phyloP scores from a whole-genome alignment of 306 rosid genomes.

The Carpinus fangiana region DNA sequence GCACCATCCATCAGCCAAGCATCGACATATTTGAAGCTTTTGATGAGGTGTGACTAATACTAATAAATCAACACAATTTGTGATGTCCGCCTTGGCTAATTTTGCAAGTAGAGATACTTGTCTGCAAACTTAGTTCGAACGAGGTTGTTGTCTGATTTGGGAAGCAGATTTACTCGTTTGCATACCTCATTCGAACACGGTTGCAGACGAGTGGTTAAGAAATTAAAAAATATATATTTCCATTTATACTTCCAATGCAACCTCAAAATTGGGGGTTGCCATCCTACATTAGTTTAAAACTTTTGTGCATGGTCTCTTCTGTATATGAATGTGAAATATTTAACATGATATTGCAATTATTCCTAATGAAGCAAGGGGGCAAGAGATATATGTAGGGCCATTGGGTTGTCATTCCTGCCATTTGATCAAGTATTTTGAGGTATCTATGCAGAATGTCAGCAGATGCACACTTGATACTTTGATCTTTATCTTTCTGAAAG shows the following conservation, averaged over 20 bases:
- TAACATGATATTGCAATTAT: constrained; percentile 30
- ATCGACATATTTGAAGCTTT: constrained; percentile 80
- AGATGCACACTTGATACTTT: not conserved
- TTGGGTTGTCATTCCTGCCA: constrained; percentile 59
- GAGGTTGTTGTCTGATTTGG: no score
- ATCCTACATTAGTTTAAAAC: no score
- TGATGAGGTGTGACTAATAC: constrained; percentile 56
- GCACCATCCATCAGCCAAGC: constrained; percentile 96
- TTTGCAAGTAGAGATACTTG: not conserved
- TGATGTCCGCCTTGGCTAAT: not conserved
- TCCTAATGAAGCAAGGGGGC: constrained; percentile 14
- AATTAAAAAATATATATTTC: no score
- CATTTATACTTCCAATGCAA: no score
- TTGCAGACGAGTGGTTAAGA: no score
- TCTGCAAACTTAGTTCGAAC: no score
- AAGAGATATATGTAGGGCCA: constrained; percentile 72
- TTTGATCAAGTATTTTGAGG: constrained; percentile 71
- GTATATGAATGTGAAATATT: no score
- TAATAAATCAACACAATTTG: not conserved
- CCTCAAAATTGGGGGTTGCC: no score
- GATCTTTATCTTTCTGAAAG: not conserved
- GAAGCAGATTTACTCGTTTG: no score
- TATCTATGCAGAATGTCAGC: constrained; percentile 10
- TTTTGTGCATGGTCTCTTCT: no score
- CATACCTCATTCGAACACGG: no score